phyloP scores from a whole-genome alignment of 163 green algal species.

The Prototheca cutis region DNA sequence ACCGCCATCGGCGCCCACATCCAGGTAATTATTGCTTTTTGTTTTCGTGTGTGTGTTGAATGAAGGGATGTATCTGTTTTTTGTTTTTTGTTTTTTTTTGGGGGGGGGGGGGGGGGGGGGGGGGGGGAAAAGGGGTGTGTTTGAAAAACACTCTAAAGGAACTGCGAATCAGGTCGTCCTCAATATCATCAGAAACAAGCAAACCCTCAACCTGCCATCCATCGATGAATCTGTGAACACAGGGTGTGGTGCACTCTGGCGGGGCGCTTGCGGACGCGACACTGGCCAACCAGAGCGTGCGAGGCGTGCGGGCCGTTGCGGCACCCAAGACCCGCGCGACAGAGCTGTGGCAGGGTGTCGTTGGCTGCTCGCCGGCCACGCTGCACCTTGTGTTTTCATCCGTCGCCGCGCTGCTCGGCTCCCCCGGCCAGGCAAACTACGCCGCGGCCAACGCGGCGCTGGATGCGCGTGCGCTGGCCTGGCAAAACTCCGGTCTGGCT shows the following conservation, averaged over 20 bases:
- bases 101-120: too few relatives aligned
- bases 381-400: conserved; percentile 42
- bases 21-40: too few relatives aligned
- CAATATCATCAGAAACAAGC: too few relatives aligned
- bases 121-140: too few relatives aligned
- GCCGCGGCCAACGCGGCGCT: conserved; percentile 67
- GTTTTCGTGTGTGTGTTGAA: too few relatives aligned
- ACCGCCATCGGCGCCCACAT: neutral
- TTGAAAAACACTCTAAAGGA: too few relatives aligned
- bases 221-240: too few relatives aligned
- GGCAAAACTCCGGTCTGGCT: conserved; percentile 26
- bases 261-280: conserved; percentile 61
- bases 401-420: conserved; percentile 53
- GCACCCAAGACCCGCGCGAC: conserved; percentile 30
- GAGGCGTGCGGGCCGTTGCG: conserved; percentile 20
- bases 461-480: conserved; percentile 23
- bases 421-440: conserved; percentile 81
- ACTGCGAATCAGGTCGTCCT: too few relatives aligned
- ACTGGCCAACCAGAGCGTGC: conserved; percentile 42
- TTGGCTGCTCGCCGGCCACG: conserved; percentile 4
- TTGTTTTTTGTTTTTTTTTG: too few relatives aligned
- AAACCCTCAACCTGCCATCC: too few relatives aligned
- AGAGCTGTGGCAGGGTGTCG: conserved; percentile 13
- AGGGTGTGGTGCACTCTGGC: conserved; percentile 53
- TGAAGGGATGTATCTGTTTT: too few relatives aligned